Conservation (phyloP, 345 rosid genomes). For the Garcia nutans region DNA sequence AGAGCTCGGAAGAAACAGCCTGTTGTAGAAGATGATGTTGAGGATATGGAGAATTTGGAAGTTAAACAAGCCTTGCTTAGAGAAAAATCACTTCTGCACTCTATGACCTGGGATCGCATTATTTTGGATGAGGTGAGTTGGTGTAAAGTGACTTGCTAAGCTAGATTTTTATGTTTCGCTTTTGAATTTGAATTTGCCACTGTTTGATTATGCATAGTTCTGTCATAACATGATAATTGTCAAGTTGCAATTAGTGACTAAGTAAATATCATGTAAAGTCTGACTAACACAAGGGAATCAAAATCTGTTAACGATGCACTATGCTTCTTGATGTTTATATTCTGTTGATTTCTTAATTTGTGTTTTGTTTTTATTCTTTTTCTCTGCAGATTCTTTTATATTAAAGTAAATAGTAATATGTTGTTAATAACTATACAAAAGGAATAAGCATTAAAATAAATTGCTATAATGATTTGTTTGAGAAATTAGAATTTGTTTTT, state of each 20-base stretch:
- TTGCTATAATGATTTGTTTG: too few species aligned
- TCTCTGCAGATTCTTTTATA: too few species aligned
- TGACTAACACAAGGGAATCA: background rate
- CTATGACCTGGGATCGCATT: constrained; percentile 79
- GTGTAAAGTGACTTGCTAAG: background rate
- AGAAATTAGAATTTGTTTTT: too few species aligned
- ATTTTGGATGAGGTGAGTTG: constrained; percentile 86
- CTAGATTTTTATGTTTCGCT: background rate
- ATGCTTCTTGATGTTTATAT: background rate
- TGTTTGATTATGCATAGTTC: background rate
- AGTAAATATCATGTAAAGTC: background rate
- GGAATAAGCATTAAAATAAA: too few species aligned
- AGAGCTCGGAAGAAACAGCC: constrained; percentile 22
- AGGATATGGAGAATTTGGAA: constrained; percentile 13
- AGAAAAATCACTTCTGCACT: constrained; percentile 65
- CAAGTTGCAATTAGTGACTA: background rate
- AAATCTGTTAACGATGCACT: background rate
- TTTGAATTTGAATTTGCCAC: background rate
- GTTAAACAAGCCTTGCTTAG: constrained; percentile 22
- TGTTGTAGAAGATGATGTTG: background rate
- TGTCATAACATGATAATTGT: background rate
- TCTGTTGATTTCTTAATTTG: background rate
- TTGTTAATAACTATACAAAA: too few species aligned
- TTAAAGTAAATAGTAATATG: too few species aligned
- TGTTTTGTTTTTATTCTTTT: too few species aligned